Percentiles rank a stretch among this genome's conserved stretches.
Conservation (phyloP, 345 rosid genomes). For the Laguncularia racemosa region DNA sequence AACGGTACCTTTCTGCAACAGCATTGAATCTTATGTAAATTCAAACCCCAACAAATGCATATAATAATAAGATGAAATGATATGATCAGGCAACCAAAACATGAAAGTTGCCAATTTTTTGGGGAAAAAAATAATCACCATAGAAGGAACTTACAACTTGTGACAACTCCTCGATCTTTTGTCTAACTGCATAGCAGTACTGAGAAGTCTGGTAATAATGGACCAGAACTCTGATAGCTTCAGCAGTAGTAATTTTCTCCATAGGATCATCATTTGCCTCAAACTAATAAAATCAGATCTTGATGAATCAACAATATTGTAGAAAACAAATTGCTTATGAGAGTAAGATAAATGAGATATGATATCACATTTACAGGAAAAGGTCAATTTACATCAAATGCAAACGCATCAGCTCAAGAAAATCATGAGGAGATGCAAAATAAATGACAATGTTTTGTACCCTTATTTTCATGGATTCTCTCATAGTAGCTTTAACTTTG, state of each 20-base stretch:
- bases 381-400: too few species aligned
- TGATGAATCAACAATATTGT: not conserved
- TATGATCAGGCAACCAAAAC: too few species aligned
- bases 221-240: conserved; percentile 62
- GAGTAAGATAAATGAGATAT: too few species aligned
- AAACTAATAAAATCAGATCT: conserved; percentile 34
- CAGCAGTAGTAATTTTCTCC: conserved; percentile 81
- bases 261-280: conserved; percentile 74
- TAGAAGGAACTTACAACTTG: conserved; percentile 58
- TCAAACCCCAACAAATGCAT: too few species aligned
- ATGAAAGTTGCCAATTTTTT: not conserved
- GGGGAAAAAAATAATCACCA: not conserved
- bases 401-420: too few species aligned
- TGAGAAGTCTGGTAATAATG: conserved; percentile 64
- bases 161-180: conserved; percentile 76
- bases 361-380: too few species aligned
- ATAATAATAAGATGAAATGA: too few species aligned
- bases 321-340: too few species aligned
- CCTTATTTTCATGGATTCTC: conserved; percentile 89
- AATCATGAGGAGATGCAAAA: too few species aligned
- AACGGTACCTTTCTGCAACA: conserved; percentile 78
- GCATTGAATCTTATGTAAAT: not conserved
- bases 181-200: conserved; percentile 44
- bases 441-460: conserved; percentile 20
- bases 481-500: conserved; percentile 89